Conservation (phyloP, 257 asterid species). For the Solanum infundibuliforme region DNA sequence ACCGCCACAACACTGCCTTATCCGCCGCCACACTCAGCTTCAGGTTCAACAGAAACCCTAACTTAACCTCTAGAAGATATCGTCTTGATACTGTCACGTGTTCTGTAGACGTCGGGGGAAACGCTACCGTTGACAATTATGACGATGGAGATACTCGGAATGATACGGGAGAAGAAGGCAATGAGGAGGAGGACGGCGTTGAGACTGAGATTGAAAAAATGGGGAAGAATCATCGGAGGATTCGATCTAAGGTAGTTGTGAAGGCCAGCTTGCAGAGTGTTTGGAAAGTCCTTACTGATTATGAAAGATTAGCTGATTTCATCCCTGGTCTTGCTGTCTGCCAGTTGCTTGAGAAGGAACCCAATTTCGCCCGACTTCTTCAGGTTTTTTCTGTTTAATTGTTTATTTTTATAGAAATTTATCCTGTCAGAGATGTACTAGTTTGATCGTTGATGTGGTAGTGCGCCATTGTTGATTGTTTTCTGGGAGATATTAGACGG, state of each 20-base stretch:
- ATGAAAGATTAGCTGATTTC: conserved; percentile 72
- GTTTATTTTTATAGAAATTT: not conserved
- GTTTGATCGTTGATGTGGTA: not conserved
- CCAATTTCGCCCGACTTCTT: conserved; percentile 59
- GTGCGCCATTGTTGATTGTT: not conserved
- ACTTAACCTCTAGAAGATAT: not conserved
- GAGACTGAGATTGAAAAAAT: conserved; percentile 46
- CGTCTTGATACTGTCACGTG: not conserved
- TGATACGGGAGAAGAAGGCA: not conserved
- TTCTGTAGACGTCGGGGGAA: not conserved
- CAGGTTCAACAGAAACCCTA: not conserved
- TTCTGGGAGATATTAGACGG: not conserved
- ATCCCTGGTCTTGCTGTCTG: conserved; percentile 80
- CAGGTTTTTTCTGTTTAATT: conserved; percentile 35
- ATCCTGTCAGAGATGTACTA: not conserved
- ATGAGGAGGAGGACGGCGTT: conserved; percentile 20
- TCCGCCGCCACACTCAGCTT: not conserved
- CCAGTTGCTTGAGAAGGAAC: conserved; percentile 58
- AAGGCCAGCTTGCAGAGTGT: conserved; percentile 51
- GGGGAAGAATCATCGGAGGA: conserved; percentile 48
- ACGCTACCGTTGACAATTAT: not conserved
- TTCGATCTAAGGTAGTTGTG: conserved; percentile 48
- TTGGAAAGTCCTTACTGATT: conserved; percentile 69
- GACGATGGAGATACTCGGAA: not conserved
- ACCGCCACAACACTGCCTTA: not conserved